Base-by-base conservation (phyloP, 192 early-diverging fungal genomes). In the Linnemannia exigua region DNA sequence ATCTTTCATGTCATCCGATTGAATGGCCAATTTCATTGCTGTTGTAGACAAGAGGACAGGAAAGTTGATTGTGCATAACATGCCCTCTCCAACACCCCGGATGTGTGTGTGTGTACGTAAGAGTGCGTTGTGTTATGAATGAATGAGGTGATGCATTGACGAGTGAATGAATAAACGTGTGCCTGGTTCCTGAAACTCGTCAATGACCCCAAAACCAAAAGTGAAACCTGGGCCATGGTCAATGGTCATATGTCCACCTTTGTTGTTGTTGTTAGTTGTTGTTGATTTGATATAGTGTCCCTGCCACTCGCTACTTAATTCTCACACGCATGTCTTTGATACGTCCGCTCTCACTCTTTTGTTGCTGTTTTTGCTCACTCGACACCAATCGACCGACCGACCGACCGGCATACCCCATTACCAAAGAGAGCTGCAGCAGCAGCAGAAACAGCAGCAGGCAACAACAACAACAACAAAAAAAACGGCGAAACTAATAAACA, bases 401-500 rank as follows among this genome's bases (percentile, higher is more conserved):
- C n/a, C n/a, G n/a, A n/a, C n/a, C n/a, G n/a, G n/a, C n/a, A n/a
- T n/a, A n/a, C n/a, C n/a, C n/a, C 58, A 63, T 63, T 63, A 33
- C 58, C 58, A 63, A 63, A 63, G 58, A 63, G 58, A 63, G 58
- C 58, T 31, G 58, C 58, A 61, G 20, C 51, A 52, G 54, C 54
- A 58, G 54, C 6, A 25, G 11, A n/a, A 58, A n/a, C 54, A 63
- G 12, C 58, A 15, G 15, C 20, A 58, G 15, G 16, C 50, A 51
- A n/a, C 52, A 54, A 54, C 0, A 54, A 54, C 52, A 54, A 54
- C 52, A 25, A 54, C 22, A 54, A 52, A 52, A 28, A 63, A 63
- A 63, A 63, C 58, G 58, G 58, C 58, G 58, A 63, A 63, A 63
- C 58, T 63, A 63, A 63, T 63, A 31, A 63, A 63, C 58, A 63